phyloP scores from a whole-genome alignment of 768 basidiomycete species.

The Collybiopsis confluens region DNA sequence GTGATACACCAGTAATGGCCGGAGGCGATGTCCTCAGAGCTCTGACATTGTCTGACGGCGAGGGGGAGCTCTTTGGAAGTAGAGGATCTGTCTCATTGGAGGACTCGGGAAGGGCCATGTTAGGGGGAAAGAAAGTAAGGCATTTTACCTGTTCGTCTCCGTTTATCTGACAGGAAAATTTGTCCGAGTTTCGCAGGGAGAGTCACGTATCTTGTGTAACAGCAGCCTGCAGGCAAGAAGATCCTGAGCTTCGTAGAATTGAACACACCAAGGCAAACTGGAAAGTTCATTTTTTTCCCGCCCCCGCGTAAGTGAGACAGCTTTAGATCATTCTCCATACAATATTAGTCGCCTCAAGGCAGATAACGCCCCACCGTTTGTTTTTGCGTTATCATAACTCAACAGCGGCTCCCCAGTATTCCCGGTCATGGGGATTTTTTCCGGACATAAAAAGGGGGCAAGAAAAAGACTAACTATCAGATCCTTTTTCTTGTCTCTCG shows the following conservation, averaged over 20 bases:
- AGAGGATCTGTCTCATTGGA: slow-evolving; percentile 30
- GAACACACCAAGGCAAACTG: not conserved
- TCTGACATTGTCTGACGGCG: not conserved
- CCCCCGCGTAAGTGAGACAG: not conserved
- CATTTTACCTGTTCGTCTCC: not conserved
- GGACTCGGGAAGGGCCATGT: not conserved
- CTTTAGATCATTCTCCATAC: not conserved
- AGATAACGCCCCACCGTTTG: slow-evolving; percentile 32
- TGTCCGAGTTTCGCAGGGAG: not conserved
- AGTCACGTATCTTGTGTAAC: not conserved
- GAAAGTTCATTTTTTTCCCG: not conserved
- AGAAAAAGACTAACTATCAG: not conserved
- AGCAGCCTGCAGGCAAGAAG: not conserved
- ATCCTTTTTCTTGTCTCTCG: not conserved
- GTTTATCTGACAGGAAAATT: slow-evolving; percentile 1
- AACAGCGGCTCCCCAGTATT: not conserved
- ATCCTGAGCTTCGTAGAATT: not conserved
- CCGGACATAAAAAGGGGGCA: not conserved
- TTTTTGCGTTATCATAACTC: not conserved
- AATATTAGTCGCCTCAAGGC: slow-evolving; percentile 44
- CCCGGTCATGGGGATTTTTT: not conserved
- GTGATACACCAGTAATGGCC: slow-evolving; percentile 7
- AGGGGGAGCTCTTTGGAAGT: slow-evolving; percentile 6
- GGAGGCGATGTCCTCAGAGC: slow-evolving; percentile 16
- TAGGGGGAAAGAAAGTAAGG: not conserved